Conservation (phyloP, 257 asterid genomes). For the Fraxinus excelsior region DNA sequence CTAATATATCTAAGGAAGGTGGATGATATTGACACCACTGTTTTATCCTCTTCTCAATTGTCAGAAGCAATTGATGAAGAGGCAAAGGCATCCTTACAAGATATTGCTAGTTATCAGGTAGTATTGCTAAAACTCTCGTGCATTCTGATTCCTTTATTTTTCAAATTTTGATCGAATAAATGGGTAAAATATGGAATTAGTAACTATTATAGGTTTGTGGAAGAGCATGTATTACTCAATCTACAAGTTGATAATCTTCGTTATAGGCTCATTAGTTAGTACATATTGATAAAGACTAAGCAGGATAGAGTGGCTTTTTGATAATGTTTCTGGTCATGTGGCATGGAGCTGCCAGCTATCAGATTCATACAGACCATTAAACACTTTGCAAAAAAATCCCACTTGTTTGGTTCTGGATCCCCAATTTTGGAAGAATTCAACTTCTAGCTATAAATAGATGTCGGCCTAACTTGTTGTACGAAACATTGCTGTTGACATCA, state of each 20-base stretch:
- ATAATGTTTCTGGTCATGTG: too few relatives aligned
- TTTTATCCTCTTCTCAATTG: conserved; percentile 38
- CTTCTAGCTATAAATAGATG: not conserved
- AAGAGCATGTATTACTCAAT: not conserved
- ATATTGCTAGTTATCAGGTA: conserved; percentile 92
- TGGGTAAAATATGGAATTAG: not conserved
- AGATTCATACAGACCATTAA: too few relatives aligned
- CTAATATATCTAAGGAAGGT: conserved; percentile 51
- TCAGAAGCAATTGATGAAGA: conserved; percentile 53
- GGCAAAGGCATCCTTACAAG: conserved; percentile 56
- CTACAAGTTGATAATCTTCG: not conserved
- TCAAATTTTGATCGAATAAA: not conserved
- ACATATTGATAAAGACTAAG: too few relatives aligned
- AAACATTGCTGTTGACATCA: not conserved
- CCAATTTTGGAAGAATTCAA: not conserved
- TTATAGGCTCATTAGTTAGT: too few relatives aligned
- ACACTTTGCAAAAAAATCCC: too few relatives aligned
- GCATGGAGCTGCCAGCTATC: too few relatives aligned
- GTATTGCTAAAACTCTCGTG: conserved; percentile 11
- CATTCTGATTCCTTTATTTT: not conserved
- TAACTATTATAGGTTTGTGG: not conserved
- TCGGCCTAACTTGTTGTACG: not conserved
- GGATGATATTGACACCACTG: conserved; percentile 34
- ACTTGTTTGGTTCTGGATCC: not conserved
- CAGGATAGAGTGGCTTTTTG: too few relatives aligned